A percentile compares a stretch with the other conserved stretches of the same genome.
Conservation (phyloP, 2,329 filamentous ascomycete species). For the Ceratocystiopsis brevicomis region DNA sequence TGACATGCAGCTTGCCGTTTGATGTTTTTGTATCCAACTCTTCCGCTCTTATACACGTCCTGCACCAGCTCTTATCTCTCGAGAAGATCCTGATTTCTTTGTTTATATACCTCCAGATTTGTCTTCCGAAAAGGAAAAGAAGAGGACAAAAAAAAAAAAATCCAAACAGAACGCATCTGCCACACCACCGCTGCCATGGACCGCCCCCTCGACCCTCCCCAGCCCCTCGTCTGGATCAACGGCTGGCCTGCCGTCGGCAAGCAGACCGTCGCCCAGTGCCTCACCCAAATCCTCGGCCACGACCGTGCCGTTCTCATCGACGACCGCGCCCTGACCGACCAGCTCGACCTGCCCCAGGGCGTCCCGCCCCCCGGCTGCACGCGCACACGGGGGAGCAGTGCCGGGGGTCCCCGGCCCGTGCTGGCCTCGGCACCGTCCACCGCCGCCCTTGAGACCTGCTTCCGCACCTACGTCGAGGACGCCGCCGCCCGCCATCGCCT, state of each 20-base stretch:
- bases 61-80: no score
- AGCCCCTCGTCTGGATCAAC: constrained; percentile 17
- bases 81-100: no score
- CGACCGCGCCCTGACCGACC: constrained; percentile 7
- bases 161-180: no score
- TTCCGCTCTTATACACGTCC: no score
- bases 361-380: constrained; percentile 1
- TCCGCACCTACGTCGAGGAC: constrained; percentile 11
- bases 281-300: constrained; percentile 14
- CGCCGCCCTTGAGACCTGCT: constrained; percentile 9
- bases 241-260: constrained; percentile 17
- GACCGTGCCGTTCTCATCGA: constrained; percentile 15
- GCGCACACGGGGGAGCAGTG: not conserved
- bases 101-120: no score
- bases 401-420: not conserved
- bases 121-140: no score
- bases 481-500: constrained; percentile 8
- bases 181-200: not conserved
- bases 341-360: constrained; percentile 1
- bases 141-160: no score
- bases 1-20: no score
- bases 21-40: no score
- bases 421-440: not conserved
- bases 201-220: not conserved
- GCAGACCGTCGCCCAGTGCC: constrained; percentile 15